Evolutionary conservation across 108 stramenopile species (phyloP).

Genomic region (Nitzschia sp.): DNA sequence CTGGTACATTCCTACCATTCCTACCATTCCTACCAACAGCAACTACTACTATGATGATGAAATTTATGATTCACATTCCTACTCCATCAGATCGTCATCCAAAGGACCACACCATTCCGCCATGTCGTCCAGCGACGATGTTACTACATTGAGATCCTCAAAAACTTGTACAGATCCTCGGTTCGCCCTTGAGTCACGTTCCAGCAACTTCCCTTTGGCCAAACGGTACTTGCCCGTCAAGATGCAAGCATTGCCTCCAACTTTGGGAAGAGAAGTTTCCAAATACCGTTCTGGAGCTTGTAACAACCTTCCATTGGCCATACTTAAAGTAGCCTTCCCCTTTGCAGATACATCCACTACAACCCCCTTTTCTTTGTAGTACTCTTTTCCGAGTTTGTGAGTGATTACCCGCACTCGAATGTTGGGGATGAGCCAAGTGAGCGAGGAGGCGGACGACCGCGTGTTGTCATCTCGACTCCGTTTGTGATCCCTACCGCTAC

Average conservation of each 20-base stretch:
- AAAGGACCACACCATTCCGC: slow-evolving; percentile 84
- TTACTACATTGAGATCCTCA: slow-evolving; percentile 78
- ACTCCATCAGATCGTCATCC: slow-evolving; percentile 58
- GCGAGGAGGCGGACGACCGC: neutral
- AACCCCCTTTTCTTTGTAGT: slow-evolving; percentile 76
- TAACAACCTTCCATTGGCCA: slow-evolving; percentile 58
- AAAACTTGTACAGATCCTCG: slow-evolving; percentile 67
- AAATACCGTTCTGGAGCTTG: slow-evolving; percentile 78
- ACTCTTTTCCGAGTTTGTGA: slow-evolving; percentile 54
- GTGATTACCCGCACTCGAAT: slow-evolving; percentile 82
- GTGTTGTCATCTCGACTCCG: slow-evolving; percentile 10
- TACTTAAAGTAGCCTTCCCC: slow-evolving; percentile 59
- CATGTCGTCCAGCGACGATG: slow-evolving; percentile 74
- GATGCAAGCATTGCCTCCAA: slow-evolving; percentile 73
- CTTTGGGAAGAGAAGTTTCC: slow-evolving; percentile 82
- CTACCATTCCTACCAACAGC: too few species aligned
- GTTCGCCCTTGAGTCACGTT: slow-evolving; percentile 58
- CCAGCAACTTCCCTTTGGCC: slow-evolving; percentile 72
- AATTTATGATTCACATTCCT: too few species aligned
- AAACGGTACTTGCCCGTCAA: slow-evolving; percentile 51
- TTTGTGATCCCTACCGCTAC: slow-evolving; percentile 11
- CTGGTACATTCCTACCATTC: too few species aligned
- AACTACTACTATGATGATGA: too few species aligned
- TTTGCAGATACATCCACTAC: slow-evolving; percentile 71
- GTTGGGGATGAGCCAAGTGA: slow-evolving; percentile 74